These are phyloP conservation scores for Tolypocladium pustulatum DNA, from an alignment of 2,329 filamentous ascomycete genomes.

Conservation along the genomic window DNA sequence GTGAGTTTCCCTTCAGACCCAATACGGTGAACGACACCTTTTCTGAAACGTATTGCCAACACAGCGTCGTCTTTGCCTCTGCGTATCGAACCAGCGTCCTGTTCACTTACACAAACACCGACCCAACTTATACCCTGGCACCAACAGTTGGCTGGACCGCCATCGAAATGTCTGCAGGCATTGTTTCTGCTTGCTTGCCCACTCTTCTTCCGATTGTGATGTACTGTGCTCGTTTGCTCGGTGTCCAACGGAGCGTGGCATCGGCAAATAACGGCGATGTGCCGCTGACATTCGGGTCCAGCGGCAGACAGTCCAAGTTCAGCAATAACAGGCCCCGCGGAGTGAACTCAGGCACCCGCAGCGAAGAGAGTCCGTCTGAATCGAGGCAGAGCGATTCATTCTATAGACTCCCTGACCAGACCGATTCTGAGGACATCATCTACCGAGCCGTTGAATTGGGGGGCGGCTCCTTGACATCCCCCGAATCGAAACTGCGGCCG, in stretches of 20 bases:
- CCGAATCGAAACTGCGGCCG: conserved; percentile 17
- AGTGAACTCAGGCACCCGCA: conserved; percentile 6
- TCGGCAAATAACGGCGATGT: conserved; percentile 14
- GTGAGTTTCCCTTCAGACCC: conserved; percentile 14
- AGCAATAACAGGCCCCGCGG: conserved; percentile 9
- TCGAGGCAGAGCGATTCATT: conserved; percentile 12
- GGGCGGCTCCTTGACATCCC: background rate
- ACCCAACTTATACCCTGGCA: conserved; percentile 36
- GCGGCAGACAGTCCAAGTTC: background rate
- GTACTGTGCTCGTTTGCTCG: conserved; percentile 23
- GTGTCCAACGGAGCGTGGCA: conserved; percentile 22
- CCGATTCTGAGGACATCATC: conserved; percentile 12
- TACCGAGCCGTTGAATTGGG: background rate
- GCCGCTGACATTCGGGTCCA: conserved; percentile 12
- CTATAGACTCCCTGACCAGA: conserved; percentile 21
- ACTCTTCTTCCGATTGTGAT: conserved; percentile 36
- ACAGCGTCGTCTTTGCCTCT: conserved; percentile 35
- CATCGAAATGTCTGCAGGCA: conserved; percentile 38
- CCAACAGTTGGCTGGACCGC: conserved; percentile 35
- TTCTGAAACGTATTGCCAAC: background rate
- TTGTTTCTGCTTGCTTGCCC: conserved; percentile 42
- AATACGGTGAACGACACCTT: background rate
- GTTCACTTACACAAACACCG: conserved; percentile 27
- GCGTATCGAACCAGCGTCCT: conserved; percentile 36
- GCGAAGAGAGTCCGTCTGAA: conserved; percentile 2